These are phyloP conservation scores for Arabis hirsuta DNA, from an alignment of 345 rosid genomes.

Conservation along the genomic window DNA sequence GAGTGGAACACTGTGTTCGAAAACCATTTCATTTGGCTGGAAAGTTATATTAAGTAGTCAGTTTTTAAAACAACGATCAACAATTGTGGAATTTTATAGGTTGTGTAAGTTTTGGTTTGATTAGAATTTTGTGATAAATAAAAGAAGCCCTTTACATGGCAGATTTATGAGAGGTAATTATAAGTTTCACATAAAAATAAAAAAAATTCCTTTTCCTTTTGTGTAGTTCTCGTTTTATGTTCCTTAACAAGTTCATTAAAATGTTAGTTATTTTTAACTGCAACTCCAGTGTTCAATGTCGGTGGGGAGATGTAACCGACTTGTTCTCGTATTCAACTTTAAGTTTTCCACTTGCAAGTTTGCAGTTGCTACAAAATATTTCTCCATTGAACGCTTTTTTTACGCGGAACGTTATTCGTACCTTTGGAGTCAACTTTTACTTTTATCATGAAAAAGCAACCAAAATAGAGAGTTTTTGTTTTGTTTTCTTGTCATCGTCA, in stretches of 20 bases:
- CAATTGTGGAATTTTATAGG: not conserved
- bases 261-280: too few relatives aligned
- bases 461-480: conserved; percentile 9
- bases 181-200: not conserved
- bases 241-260: not conserved
- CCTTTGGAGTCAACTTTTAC: conserved; percentile 24
- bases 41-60: conserved; percentile 5
- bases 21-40: conserved; percentile 10
- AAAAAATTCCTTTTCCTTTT: not conserved
- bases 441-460: conserved; percentile 24
- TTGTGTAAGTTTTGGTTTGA: conserved; percentile 12
- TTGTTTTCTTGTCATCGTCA: too few relatives aligned
- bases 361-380: not conserved
- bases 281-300: not conserved
- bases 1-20: conserved; percentile 7
- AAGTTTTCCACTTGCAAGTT: not conserved
- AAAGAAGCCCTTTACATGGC: not conserved
- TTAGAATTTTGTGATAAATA: not conserved
- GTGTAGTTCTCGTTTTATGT: conserved; percentile 1
- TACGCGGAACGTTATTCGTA: conserved; percentile 23
- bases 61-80: conserved; percentile 1
- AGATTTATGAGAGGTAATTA: not conserved
- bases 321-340: conserved; percentile 1
- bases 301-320: conserved; percentile 6
- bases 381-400: conserved; percentile 21